Evolutionary conservation across 2,329 filamentous ascomycete genomes (phyloP).

Genomic region (Aspergillus viridinutans): DNA sequence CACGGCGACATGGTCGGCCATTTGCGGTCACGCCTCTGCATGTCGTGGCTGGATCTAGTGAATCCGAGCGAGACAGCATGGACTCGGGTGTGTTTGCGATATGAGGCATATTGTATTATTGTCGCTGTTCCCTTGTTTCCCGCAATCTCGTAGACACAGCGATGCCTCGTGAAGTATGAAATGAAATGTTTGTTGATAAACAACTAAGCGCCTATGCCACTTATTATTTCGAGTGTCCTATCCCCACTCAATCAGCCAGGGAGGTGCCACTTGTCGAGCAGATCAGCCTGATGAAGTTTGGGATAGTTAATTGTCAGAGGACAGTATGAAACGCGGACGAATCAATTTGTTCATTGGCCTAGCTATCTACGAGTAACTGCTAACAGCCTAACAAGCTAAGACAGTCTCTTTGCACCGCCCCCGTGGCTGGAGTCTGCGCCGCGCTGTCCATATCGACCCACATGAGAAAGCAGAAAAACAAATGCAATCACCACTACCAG

Average conservation of each 20-base stretch:
- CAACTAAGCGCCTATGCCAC: neutral
- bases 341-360: neutral
- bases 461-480: neutral
- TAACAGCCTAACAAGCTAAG: neutral
- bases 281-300: neutral
- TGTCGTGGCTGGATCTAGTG: slow-evolving; percentile 75
- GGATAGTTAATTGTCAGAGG: neutral
- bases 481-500: neutral
- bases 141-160: neutral
- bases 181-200: neutral
- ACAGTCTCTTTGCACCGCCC: neutral
- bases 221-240: neutral
- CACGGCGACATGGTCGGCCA: slow-evolving; percentile 78
- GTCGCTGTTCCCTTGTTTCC: neutral
- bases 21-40: slow-evolving; percentile 81
- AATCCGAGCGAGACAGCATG: slow-evolving; percentile 72
- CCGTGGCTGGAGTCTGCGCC: neutral
- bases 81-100: slow-evolving; percentile 75
- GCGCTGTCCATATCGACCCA: neutral
- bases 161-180: too few species aligned
- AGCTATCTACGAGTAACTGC: neutral
- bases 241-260: neutral
- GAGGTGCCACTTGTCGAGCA: neutral
- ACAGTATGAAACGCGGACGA: neutral
- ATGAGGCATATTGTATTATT: slow-evolving; percentile 54